Percentiles rank a stretch among this genome's conserved stretches.
Evolutionary conservation across 495 filamentous ascomycete species (phyloP).

Genomic region (Xylaria intraflava): DNA sequence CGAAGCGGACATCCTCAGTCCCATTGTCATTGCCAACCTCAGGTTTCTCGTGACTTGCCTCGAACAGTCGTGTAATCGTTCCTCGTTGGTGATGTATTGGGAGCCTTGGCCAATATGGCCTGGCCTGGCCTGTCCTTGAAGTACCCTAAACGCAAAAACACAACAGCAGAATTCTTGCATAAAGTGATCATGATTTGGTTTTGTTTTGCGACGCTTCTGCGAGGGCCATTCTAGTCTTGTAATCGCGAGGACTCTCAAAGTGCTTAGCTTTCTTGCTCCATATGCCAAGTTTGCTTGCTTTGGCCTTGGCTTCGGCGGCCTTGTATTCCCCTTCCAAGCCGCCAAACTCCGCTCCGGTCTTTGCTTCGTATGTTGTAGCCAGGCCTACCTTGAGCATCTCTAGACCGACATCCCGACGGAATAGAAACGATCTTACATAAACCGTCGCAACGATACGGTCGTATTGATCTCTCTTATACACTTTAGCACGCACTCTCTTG

Average conservation of each 20-base stretch:
- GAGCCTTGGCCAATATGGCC: background rate
- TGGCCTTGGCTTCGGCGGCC: conserved; percentile 64
- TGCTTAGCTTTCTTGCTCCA: conserved; percentile 55
- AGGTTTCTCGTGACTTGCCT: too few relatives aligned
- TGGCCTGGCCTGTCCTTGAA: background rate
- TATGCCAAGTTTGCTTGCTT: conserved; percentile 62
- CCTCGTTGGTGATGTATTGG: background rate
- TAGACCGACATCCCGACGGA: conserved; percentile 72
- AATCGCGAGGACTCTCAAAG: conserved; percentile 78
- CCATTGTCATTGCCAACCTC: background rate
- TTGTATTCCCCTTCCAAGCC: conserved; percentile 59
- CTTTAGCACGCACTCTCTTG: conserved; percentile 68
- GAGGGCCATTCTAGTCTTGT: conserved; percentile 60
- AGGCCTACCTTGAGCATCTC: conserved; percentile 80
- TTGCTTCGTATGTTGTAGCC: conserved; percentile 89
- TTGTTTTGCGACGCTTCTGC: conserved; percentile 24
- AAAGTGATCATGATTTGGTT: conserved; percentile 13
- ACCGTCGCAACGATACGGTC: conserved; percentile 83
- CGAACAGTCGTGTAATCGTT: background rate
- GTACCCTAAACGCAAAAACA: too few relatives aligned
- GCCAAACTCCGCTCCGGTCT: conserved; percentile 81
- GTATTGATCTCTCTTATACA: conserved; percentile 85
- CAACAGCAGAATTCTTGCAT: background rate
- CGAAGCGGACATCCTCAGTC: background rate
- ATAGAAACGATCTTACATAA: conserved; percentile 59